Evolutionary conservation across 2,329 filamentous ascomycete species (phyloP), one percentile per base, ranked within the genome.

Genomic region (Talaromyces sp.): DNA sequence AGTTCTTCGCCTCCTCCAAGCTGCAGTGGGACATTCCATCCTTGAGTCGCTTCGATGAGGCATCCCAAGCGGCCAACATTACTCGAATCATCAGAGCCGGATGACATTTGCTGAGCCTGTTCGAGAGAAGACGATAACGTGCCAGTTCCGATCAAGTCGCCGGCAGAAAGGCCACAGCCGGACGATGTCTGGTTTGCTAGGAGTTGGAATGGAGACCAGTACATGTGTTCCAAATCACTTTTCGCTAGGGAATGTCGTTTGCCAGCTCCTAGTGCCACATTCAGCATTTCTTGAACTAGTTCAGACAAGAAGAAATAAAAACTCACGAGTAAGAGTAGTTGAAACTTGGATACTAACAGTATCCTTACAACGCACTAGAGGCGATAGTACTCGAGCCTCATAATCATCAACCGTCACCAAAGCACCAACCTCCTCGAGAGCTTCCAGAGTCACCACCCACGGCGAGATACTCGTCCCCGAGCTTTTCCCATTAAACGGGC

Each of bases 401-500:
- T 21, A 8, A 4, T 14, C 27, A 10, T 14, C 31, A 8, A 17
- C 38, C 14, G 5, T 26, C 5, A 35, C 19, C 0, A 54, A 9
- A 24, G 54, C 54, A n/a, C 35, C 35, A 38, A 38, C 35, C 17
- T 38, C 35, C 11, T 64, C 72, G 17, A 88, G 68, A 0, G 86
- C 85, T 38, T 87, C 84, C 1, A 83, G 72, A 0, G 84, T 85
- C 3, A 88, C 70, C 12, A 88, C 74, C 85, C 85, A 88, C 0
- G 85, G 84, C 0, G 81, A 83, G 21, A 88, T 82, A 0, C 77
- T 80, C 0, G 84, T 88, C 7, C 78, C 80, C 48, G 87, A 85
- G 35, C 79, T 81, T 21, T 88, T 88, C 2, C 80, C 79, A 56
- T 86, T 85, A 57, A 87, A 78, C 0, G 85, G 85, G 0, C 85